Evolutionary conservation across 2,329 filamentous ascomycete genomes (phyloP), one percentile per base, ranked within the genome.

Genomic region (Talaromyces amestolkiae): DNA sequence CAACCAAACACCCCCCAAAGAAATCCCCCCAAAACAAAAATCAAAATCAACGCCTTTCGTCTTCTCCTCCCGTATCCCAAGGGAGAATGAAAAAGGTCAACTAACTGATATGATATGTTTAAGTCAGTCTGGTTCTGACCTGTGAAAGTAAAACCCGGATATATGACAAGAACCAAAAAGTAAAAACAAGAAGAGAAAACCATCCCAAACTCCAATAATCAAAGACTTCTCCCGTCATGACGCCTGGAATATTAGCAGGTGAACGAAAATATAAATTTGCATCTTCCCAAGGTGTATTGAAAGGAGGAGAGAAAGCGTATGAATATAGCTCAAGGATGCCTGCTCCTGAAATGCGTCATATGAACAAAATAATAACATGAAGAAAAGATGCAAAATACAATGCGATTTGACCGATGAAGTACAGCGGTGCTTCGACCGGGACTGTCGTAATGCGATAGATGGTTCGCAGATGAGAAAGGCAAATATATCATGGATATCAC

Each of bases 401-500:
- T 56, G 33, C 51, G 11, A 37, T n/a, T 37, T 53, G 15, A 33
- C 49, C 37, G 15, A 53, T 31, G 15, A 56, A 19, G 35, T 24
- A 56, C 15, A 60, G 54, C 15, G 37, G 33, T 63, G 13, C n/a
- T 47, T 37, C 61, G 41, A 56, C 10, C 49, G 49, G 24, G n/a
- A 10, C 27, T 63, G 35, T 45, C 49, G 37, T 54, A 19, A 43
- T 41, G 47, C 60, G 17, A 59, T 35, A 54, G 35, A 8, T 22
- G 15, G 15, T 4, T 45, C 19, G 56, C 17, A 22, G 11, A 10
- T 58, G 35, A 15, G 19, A n/a, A 27, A 17, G 19, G 19, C 10
- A 15, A 58, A 6, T 31, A 43, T 13, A 27, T 33, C 13, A 62
- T 4, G n/a, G 6, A 13, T 37, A 22, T 39, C 67, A 79, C 69